Conservation (phyloP, 2,329 filamentous ascomycete species). For the Epichloe coenophiala region DNA sequence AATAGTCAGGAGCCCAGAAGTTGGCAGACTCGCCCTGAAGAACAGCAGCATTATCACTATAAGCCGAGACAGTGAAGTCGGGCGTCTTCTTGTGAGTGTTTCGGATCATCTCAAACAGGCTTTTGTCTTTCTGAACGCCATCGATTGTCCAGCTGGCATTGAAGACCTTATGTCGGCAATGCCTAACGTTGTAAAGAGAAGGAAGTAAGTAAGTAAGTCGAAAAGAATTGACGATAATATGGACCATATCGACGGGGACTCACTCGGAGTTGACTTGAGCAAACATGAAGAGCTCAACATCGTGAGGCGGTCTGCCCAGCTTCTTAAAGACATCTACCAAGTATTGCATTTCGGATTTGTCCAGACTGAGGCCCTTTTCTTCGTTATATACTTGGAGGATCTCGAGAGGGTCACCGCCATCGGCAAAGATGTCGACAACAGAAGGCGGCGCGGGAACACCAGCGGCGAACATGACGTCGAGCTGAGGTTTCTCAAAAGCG, state of each 20-base stretch:
- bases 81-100: constrained; percentile 82
- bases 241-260: not conserved
- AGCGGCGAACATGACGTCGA: constrained; percentile 68
- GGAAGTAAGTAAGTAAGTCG: not conserved
- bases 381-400: constrained; percentile 74
- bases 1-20: constrained; percentile 76
- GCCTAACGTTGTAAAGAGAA: constrained; percentile 20
- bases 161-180: constrained; percentile 79
- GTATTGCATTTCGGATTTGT: constrained; percentile 83
- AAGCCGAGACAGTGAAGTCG: constrained; percentile 79
- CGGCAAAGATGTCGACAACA: constrained; percentile 60
- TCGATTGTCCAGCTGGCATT: constrained; percentile 96
- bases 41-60: constrained; percentile 97
- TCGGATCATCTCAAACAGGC: constrained; percentile 89
- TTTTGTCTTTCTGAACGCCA: constrained; percentile 63
- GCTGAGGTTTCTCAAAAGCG: constrained; percentile 49
- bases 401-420: constrained; percentile 50
- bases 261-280: constrained; percentile 93
- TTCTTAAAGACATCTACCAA: constrained; percentile 49
- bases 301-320: constrained; percentile 53
- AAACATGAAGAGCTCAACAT: constrained; percentile 98
- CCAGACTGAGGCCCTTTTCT: constrained; percentile 71
- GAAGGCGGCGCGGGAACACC: constrained; percentile 47
- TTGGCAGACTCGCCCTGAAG: constrained; percentile 26
- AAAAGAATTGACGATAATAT: not conserved